phyloP scores from a whole-genome alignment of 176 grass and related monocot species.

The Triticum urartu region DNA sequence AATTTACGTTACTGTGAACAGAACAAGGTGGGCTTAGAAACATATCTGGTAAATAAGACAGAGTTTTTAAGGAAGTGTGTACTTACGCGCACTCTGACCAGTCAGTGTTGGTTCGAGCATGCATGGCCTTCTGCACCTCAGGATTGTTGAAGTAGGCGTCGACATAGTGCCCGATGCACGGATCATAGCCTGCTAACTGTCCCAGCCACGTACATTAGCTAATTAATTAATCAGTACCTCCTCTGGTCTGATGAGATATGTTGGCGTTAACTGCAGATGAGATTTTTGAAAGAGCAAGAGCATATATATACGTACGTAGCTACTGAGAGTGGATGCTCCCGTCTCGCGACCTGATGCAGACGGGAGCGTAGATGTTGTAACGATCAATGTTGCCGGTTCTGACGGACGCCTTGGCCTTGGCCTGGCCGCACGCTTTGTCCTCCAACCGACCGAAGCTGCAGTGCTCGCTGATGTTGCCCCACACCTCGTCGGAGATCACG shows the following conservation, averaged over 20 bases:
- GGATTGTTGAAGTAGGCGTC: neutral
- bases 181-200: slow-evolving; percentile 41
- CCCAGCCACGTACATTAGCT: neutral
- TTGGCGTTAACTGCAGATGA: too few relatives aligned
- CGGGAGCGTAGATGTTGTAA: slow-evolving; percentile 52
- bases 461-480: slow-evolving; percentile 24
- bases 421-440: neutral
- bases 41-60: neutral
- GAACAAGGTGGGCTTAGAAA: neutral
- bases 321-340: neutral
- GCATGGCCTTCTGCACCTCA: neutral
- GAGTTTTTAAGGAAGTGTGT: neutral
- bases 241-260: too few relatives aligned
- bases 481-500: slow-evolving; percentile 33
- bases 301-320: neutral
- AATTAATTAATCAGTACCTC: neutral
- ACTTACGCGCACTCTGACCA: neutral
- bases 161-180: neutral
- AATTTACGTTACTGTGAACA: neutral
- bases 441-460: neutral
- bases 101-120: neutral
- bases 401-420: neutral
- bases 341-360: neutral
- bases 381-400: neutral
- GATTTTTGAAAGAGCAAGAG: too few relatives aligned